These are phyloP conservation scores for Naganishia antarctica DNA, from an alignment of 768 basidiomycete species.

Conservation along the genomic window DNA sequence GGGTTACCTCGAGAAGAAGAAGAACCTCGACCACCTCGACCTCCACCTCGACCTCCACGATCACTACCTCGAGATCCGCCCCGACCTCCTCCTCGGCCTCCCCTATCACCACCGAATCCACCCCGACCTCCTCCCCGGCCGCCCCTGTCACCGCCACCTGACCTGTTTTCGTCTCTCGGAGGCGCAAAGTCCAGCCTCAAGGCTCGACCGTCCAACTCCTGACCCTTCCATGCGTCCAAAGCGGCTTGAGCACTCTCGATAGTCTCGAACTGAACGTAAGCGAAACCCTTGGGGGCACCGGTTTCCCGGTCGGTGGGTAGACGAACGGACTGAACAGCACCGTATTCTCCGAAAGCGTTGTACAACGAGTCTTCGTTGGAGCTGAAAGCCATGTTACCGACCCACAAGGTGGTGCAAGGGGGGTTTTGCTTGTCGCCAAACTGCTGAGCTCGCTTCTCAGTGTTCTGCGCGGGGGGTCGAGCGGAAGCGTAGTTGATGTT, in stretches of 20 bases:
- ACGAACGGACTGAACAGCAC: slow-evolving; percentile 76
- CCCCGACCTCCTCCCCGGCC: slow-evolving; percentile 56
- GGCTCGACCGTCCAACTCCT: slow-evolving; percentile 72
- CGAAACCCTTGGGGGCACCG: slow-evolving; percentile 88
- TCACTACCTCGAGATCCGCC: slow-evolving; percentile 50
- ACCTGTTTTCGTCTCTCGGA: slow-evolving; percentile 66
- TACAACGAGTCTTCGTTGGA: slow-evolving; percentile 78
- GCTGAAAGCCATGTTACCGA: slow-evolving; percentile 80
- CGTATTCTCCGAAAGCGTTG: slow-evolving; percentile 83
- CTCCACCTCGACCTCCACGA: slow-evolving; percentile 34
- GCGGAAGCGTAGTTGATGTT: slow-evolving; percentile 76
- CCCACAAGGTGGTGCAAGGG: slow-evolving; percentile 74
- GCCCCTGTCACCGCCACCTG: slow-evolving; percentile 27
- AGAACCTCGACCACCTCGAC: slow-evolving; percentile 25
- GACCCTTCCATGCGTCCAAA: slow-evolving; percentile 62
- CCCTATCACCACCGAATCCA: slow-evolving; percentile 37
- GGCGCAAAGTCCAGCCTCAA: slow-evolving; percentile 65
- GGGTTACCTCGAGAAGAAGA: slow-evolving; percentile 38
- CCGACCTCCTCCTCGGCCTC: slow-evolving; percentile 29
- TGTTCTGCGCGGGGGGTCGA: slow-evolving; percentile 56
- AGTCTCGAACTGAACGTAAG: slow-evolving; percentile 88
- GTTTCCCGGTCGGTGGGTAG: slow-evolving; percentile 89
- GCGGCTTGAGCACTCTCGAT: slow-evolving; percentile 76
- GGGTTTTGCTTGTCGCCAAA: slow-evolving; percentile 66
- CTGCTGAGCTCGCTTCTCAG: slow-evolving; percentile 57